phyloP scores from a whole-genome alignment of 805 yeast genomes.

The Lipomyces mesembrius region DNA sequence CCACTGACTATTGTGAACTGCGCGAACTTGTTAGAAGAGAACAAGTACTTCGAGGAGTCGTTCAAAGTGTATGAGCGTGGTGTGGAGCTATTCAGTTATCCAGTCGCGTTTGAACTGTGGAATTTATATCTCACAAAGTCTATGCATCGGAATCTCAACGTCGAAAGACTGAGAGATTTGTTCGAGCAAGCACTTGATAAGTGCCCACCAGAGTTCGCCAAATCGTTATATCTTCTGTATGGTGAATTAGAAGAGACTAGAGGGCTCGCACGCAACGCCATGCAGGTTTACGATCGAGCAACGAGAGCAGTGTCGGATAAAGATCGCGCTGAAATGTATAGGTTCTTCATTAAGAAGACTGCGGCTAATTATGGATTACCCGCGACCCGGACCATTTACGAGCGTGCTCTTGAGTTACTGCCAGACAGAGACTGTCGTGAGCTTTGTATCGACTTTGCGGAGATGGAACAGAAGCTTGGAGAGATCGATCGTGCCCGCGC shows the following conservation, averaged over 20 bases:
- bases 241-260: constrained; percentile 62
- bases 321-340: constrained; percentile 51
- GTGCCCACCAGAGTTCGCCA: constrained; percentile 56
- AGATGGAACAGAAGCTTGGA: constrained; percentile 57
- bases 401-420: constrained; percentile 56
- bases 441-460: constrained; percentile 59
- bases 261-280: constrained; percentile 58
- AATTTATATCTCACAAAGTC: constrained; percentile 63
- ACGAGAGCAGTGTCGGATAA: constrained; percentile 44
- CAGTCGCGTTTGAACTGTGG: constrained; percentile 73
- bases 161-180: constrained; percentile 68
- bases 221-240: constrained; percentile 59
- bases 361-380: constrained; percentile 50
- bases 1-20: constrained; percentile 68
- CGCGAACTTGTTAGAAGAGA: constrained; percentile 61
- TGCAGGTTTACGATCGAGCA: constrained; percentile 54
- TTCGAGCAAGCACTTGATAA: constrained; percentile 68
- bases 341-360: constrained; percentile 51
- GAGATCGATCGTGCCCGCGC: constrained; percentile 68
- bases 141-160: constrained; percentile 46
- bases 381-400: constrained; percentile 56
- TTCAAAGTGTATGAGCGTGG: constrained; percentile 73
- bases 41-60: constrained; percentile 54
- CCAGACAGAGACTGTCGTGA: constrained; percentile 51
- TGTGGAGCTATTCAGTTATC: constrained; percentile 61